Evolutionary conservation across 1,284 basidiomycete species (phyloP).

Genomic region (Ceraceosorus guamensis): DNA sequence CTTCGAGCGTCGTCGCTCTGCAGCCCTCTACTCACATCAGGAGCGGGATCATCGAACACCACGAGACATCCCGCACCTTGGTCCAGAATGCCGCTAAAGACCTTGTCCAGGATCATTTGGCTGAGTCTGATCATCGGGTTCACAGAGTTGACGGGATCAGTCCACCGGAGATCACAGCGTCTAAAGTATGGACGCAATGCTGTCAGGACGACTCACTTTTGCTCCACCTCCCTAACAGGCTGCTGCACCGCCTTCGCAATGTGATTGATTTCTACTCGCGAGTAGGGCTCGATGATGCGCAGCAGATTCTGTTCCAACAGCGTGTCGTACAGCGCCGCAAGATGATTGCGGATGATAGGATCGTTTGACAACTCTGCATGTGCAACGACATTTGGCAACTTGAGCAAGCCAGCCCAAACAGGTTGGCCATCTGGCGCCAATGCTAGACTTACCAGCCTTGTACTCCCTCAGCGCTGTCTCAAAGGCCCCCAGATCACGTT

Average conservation of each 20-base stretch:
- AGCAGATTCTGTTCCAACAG: slow-evolving; percentile 89
- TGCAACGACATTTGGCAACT: neutral
- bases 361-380: slow-evolving; percentile 77
- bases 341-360: slow-evolving; percentile 85
- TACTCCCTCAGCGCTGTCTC: slow-evolving; percentile 81
- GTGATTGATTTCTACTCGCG: slow-evolving; percentile 79
- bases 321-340: slow-evolving; percentile 87
- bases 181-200: too few relatives aligned
- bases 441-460: slow-evolving; percentile 61
- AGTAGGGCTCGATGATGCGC: slow-evolving; percentile 90
- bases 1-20: neutral
- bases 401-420: neutral
- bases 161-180: neutral
- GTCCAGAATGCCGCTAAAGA: slow-evolving; percentile 87
- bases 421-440: neutral
- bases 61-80: slow-evolving; percentile 87
- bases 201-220: slow-evolving; percentile 61
- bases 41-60: slow-evolving; percentile 75
- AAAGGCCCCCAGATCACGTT: slow-evolving; percentile 79
- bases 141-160: neutral
- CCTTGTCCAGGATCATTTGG: slow-evolving; percentile 96
- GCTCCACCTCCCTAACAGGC: slow-evolving; percentile 82
- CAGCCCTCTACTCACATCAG: slow-evolving; percentile 53
- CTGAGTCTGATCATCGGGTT: slow-evolving; percentile 59
- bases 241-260: slow-evolving; percentile 84